Percentiles rank a stretch among this genome's conserved stretches.
Evolutionary conservation across 1,284 basidiomycete species (phyloP).

Genomic region (Pseudomicrostroma phylloplanum): DNA sequence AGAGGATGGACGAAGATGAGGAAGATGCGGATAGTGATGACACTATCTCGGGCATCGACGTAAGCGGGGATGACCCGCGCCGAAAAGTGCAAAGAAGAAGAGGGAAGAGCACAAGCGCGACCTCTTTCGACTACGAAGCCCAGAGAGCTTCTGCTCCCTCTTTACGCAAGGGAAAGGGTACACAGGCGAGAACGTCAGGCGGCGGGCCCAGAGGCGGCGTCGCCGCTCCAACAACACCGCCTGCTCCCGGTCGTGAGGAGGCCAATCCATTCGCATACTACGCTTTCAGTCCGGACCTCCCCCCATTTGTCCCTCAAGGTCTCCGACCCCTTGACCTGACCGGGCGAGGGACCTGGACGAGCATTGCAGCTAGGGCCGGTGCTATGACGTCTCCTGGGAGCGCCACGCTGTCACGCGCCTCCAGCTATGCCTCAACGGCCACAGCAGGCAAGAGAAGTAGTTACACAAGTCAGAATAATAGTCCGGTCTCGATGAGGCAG

Average conservation of each 20-base stretch:
- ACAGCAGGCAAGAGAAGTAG: constrained; percentile 9
- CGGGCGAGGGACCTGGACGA: constrained; percentile 34
- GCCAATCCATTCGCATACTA: constrained; percentile 29
- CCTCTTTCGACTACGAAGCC: constrained; percentile 22
- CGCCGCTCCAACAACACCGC: neutral
- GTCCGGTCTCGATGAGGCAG: constrained; percentile 29
- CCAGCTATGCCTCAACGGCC: constrained; percentile 16
- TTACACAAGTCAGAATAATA: neutral
- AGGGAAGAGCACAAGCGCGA: constrained; percentile 13
- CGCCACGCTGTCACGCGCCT: constrained; percentile 14
- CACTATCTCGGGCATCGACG: neutral
- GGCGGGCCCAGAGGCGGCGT: neutral
- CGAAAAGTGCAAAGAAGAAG: constrained; percentile 11
- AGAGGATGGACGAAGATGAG: neutral
- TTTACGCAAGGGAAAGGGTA: neutral
- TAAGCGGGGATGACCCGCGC: neutral
- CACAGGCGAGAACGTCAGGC: neutral
- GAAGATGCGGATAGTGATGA: neutral
- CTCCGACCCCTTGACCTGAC: constrained; percentile 29
- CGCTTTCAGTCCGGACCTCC: constrained; percentile 37
- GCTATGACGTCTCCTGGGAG: constrained; percentile 8
- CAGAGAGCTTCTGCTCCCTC: constrained; percentile 19
- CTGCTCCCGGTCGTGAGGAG: neutral
- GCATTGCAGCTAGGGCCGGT: constrained; percentile 31
- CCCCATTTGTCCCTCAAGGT: constrained; percentile 32